These are phyloP conservation scores for Astrephomene gubernaculifera DNA, from an alignment of 139 green algal species.

Conservation along the genomic window DNA sequence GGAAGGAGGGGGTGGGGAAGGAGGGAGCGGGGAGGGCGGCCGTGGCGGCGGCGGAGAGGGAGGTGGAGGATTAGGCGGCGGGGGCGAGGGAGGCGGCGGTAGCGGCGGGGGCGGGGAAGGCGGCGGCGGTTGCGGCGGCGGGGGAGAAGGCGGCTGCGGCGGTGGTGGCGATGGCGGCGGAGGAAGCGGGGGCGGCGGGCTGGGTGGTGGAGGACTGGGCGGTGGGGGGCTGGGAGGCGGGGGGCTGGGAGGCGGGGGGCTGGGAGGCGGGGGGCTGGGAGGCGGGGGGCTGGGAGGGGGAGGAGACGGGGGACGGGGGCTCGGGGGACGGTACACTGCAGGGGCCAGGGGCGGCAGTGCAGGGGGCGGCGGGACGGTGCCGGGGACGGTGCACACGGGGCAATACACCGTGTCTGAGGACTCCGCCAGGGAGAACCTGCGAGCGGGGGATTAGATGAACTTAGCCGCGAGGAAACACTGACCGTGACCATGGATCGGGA, in stretches of 20 bases:
- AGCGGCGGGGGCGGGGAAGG: neutral
- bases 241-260: neutral
- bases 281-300: neutral
- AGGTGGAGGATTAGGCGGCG: neutral
- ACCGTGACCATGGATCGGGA: too few relatives aligned
- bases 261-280: neutral
- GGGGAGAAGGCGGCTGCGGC: neutral
- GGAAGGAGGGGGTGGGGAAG: neutral
- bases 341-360: neutral
- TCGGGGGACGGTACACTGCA: neutral
- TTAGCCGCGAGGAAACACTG: too few relatives aligned
- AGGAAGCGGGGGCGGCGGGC: neutral
- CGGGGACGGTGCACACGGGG: constrained; percentile 12
- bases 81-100: neutral
- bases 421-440: constrained; percentile 13
- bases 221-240: neutral
- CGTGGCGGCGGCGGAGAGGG: neutral
- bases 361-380: neutral
- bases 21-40: neutral
- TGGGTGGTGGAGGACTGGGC: neutral
- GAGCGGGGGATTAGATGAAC: too few relatives aligned
- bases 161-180: neutral
- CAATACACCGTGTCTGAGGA: constrained; percentile 16
- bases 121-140: neutral
- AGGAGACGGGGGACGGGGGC: neutral